Base-by-base conservation (phyloP, 306 rosid species). In the Castanea crenata region DNA sequence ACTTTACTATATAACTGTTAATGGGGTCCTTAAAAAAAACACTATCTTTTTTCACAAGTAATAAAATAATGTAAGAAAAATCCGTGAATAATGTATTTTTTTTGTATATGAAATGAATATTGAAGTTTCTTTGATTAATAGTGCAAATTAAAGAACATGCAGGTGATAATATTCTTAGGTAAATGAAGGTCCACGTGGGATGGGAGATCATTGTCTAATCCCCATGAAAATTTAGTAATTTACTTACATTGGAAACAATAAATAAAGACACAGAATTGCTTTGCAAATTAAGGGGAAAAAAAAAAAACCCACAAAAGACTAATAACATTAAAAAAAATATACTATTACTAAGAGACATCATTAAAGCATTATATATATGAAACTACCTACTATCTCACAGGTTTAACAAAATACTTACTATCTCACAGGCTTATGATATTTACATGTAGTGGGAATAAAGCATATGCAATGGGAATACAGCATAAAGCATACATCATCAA, bases 141-240 rank as follows among this genome's bases (percentile, higher is more conserved):
- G 85, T 86, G 80, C 29, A n/a, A 78, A 88, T 76, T 78, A 16
- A 16, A 86, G 91, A 85, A 88, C 34, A 79, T 38, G 86, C 77
- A 88, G 85, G 84, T 80, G 91, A 71, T 75, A 77, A 75, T 86
- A 88, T 88, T 85, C 23, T 81, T 64, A 74, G 82, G 75, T 84
- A 76, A 80, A 89, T 77, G 74, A 79, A 81, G 85, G 74, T 76
- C 93, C 95, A 92, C 90, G 90, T 90, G 97, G 90, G 85, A 73
- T 41, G 79, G 89, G 79, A 83, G 91, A 91, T 84, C 85, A 87
- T 83, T 83, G 91, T 85, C 92, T 89, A 82, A 82, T 87, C 87
- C 85, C 89, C 75, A 84, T 78, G 83, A 85, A 38, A 38, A 78
- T 71, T 78, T 83, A 49, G 16, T 49, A 49, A 49, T 49, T 49